A percentile compares a stretch with the other conserved stretches of the same genome.
Evolutionary conservation across 2,329 filamentous ascomycete species (phyloP).

Genomic region (Stemphylium lycopersici): DNA sequence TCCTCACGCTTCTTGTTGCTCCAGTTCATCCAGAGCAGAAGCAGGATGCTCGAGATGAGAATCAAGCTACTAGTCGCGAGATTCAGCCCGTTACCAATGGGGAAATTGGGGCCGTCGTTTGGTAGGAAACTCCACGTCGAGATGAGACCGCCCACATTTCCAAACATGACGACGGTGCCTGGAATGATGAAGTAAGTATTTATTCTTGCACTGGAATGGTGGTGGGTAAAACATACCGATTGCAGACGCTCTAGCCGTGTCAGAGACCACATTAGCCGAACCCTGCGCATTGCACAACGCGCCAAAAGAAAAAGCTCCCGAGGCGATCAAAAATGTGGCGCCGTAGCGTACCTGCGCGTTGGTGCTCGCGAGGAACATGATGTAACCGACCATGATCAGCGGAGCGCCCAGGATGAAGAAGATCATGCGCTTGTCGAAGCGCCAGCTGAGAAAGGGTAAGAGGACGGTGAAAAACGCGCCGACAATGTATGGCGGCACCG

Average conservation of each 20-base stretch:
- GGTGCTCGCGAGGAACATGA: conserved; percentile 67
- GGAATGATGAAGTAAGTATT: neutral
- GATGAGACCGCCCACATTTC: conserved; percentile 73
- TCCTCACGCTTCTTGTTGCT: conserved; percentile 66
- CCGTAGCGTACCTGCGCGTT: conserved; percentile 64
- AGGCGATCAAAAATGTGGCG: conserved; percentile 72
- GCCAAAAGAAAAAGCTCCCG: conserved; percentile 68
- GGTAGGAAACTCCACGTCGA: conserved; percentile 70
- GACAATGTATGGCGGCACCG: conserved; percentile 72
- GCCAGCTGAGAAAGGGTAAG: conserved; percentile 67
- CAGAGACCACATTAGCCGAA: conserved; percentile 73
- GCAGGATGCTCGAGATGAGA: conserved; percentile 56
- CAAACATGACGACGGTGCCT: conserved; percentile 70
- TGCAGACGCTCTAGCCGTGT: conserved; percentile 70
- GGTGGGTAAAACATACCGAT: conserved; percentile 53
- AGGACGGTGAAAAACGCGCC: conserved; percentile 70
- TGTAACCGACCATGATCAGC: conserved; percentile 71
- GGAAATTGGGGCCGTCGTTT: conserved; percentile 69
- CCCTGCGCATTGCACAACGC: conserved; percentile 71
- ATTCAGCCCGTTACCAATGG: conserved; percentile 74
- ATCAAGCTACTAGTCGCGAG: conserved; percentile 65
- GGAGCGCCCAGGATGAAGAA: conserved; percentile 67
- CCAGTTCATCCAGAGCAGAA: conserved; percentile 66
- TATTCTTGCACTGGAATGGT: too few species aligned
- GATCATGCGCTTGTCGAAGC: conserved; percentile 63